Conservation (phyloP, 805 yeast species). For the Ogataea paradorogensis region DNA sequence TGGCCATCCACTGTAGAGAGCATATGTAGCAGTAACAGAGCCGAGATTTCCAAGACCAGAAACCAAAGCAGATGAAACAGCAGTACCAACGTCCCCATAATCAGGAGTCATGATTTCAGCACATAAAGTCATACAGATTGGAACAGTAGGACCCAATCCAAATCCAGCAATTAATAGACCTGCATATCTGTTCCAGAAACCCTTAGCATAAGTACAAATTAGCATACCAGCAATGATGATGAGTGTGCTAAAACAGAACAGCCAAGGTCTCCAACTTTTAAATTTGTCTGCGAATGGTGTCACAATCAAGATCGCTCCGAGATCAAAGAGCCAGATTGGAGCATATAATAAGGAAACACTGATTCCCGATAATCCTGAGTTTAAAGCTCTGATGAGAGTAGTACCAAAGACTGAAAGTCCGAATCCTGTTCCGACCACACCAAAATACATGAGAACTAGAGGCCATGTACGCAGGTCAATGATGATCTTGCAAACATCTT, state of each 20-base stretch:
- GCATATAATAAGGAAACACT: conserved; percentile 75
- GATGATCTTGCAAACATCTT: conserved; percentile 53
- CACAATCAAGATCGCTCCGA: conserved; percentile 66
- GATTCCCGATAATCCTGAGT: conserved; percentile 62
- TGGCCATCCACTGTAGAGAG: conserved; percentile 86
- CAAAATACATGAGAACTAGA: conserved; percentile 81
- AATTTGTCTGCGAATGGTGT: conserved; percentile 79
- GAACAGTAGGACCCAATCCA: conserved; percentile 90
- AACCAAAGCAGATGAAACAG: conserved; percentile 78
- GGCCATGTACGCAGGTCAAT: conserved; percentile 76
- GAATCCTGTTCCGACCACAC: conserved; percentile 88
- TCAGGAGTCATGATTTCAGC: conserved; percentile 68
- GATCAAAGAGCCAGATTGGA: conserved; percentile 87
- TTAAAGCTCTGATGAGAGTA: conserved; percentile 63
- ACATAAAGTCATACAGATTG: conserved; percentile 81
- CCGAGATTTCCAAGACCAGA: conserved; percentile 88
- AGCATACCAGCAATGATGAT: conserved; percentile 73
- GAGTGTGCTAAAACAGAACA: conserved; percentile 59
- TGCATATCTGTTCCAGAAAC: conserved; percentile 73
- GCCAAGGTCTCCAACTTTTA: conserved; percentile 54
- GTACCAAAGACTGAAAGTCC: conserved; percentile 86
- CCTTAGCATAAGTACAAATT: conserved; percentile 72
- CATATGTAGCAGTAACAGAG: conserved; percentile 81
- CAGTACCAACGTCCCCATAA: conserved; percentile 83
- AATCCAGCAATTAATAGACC: conserved; percentile 81